phyloP scores from a whole-genome alignment of 768 basidiomycete genomes.

The Termitomyces sp. region DNA sequence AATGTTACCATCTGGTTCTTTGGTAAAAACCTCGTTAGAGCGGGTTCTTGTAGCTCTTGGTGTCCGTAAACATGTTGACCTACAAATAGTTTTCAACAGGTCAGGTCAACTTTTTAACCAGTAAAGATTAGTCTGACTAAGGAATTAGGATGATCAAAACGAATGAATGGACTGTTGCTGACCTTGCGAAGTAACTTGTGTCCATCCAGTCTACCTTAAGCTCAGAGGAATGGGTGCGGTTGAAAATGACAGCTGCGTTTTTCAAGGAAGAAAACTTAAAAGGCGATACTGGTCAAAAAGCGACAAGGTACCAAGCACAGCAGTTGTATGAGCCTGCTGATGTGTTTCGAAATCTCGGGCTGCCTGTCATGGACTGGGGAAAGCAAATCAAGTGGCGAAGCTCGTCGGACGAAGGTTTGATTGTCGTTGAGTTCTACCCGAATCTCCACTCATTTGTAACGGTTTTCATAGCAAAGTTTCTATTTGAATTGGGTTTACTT shows the following conservation, averaged over 20 bases:
- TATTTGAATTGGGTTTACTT: conserved; percentile 66
- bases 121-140: not conserved
- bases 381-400: conserved; percentile 70
- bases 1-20: conserved; percentile 55
- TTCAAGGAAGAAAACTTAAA: conserved; percentile 50
- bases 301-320: conserved; percentile 51
- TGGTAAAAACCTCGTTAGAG: conserved; percentile 68
- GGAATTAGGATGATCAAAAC: conserved; percentile 74
- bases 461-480: conserved; percentile 61
- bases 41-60: conserved; percentile 69
- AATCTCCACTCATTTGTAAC: not conserved
- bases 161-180: conserved; percentile 83
- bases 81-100: conserved; percentile 92
- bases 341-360: conserved; percentile 60
- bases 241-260: conserved; percentile 73
- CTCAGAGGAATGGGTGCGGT: conserved; percentile 43
- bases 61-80: conserved; percentile 86
- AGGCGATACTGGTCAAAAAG: conserved; percentile 25
- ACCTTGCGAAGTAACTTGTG: conserved; percentile 84
- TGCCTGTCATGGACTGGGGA: conserved; percentile 91
- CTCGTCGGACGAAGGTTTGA: conserved; percentile 79
- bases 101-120: conserved; percentile 21
- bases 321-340: conserved; percentile 85
- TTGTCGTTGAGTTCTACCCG: not conserved
- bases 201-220: conserved; percentile 60